phyloP scores from a whole-genome alignment of 2,329 filamentous ascomycete species.

The Phialophora tarda region DNA sequence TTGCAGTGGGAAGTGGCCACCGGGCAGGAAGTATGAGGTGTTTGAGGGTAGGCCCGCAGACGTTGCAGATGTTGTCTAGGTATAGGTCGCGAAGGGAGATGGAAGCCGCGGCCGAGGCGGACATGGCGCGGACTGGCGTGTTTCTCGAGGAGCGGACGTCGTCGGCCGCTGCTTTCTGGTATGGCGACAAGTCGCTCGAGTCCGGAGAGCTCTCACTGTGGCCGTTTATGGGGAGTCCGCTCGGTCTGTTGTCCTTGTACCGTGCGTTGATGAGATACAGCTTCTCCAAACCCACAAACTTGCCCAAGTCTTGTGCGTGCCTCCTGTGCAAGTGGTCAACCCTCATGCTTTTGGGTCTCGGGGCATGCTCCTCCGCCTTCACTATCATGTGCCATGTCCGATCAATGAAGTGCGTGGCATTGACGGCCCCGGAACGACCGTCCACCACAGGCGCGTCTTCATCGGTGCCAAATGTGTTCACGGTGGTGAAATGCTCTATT shows the following conservation, averaged over 20 bases:
- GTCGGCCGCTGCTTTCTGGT: slow-evolving; percentile 35
- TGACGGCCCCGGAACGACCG: slow-evolving; percentile 44
- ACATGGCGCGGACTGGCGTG: slow-evolving; percentile 42
- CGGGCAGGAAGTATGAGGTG: slow-evolving; percentile 63
- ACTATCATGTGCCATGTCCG: slow-evolving; percentile 54
- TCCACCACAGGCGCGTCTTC: slow-evolving; percentile 33
- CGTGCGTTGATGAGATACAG: slow-evolving; percentile 58
- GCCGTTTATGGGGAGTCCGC: not conserved
- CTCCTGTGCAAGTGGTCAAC: slow-evolving; percentile 56
- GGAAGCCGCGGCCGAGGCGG: slow-evolving; percentile 13
- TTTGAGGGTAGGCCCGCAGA: slow-evolving; percentile 59
- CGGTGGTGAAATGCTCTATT: slow-evolving; percentile 58
- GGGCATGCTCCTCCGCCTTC: slow-evolving; percentile 39
- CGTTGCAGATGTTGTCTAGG: slow-evolving; percentile 57
- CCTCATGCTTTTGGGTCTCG: slow-evolving; percentile 54
- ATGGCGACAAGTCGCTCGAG: slow-evolving; percentile 37
- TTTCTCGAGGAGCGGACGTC: slow-evolving; percentile 28
- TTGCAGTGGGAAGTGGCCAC: slow-evolving; percentile 58
- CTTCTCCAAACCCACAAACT: slow-evolving; percentile 54
- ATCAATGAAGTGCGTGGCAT: slow-evolving; percentile 60
- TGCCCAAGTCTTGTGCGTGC: slow-evolving; percentile 51
- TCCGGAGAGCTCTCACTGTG: slow-evolving; percentile 7
- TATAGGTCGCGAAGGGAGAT: slow-evolving; percentile 51
- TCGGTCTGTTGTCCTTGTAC: slow-evolving; percentile 20
- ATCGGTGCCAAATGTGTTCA: slow-evolving; percentile 59